Base-by-base conservation (phyloP, 2,329 filamentous ascomycete genomes). In the Coleophoma crateriformis region DNA sequence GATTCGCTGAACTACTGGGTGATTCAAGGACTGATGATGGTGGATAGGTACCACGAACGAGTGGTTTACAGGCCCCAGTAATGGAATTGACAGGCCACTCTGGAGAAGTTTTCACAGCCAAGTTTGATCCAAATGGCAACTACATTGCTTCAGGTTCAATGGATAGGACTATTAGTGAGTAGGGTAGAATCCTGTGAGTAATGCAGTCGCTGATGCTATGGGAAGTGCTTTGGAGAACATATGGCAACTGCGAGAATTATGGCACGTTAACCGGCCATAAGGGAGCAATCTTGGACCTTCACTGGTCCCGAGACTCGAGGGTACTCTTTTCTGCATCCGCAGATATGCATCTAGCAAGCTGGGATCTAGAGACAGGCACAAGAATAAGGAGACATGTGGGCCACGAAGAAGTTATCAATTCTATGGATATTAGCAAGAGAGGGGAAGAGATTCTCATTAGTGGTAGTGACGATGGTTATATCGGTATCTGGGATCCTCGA, bases 351-450 rank as follows among this genome's bases (percentile, higher is more conserved):
- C 77, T 97, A 32, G 91, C 91, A 37, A 95, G 89, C 66, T 99
- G 92, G 92, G 92, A 99, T 64, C 72, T 95, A 39, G 92, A 94
- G 58, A 91, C 89, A 0, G 92, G 92, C n/a, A 81, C 86, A 57
- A 82, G 94, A 63, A 95, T 97, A 78, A 86, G 94, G 55, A 82
- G 89, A 63, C 95, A 99, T 64, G 75, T 90, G 11, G 94, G 94
- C 1, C 94, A 99, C 64, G 91, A 96, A 62, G 92, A 96, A 67
- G 81, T 96, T n/a, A 85, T 99, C 72, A 99, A 97, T 68, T 81
- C 86, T 53, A 74, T 97, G 67, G 91, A 96, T 62, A 84, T 95
- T 54, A 94, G 86, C 72, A 87, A 85, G 66, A 81, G 94, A 61
- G 94, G 94, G 47, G 90, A 96, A 66, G 94, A 97, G 63, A 72